Evolutionary conservation across 2,329 filamentous ascomycete genomes (phyloP).

Genomic region (Didymella arachidicola): DNA sequence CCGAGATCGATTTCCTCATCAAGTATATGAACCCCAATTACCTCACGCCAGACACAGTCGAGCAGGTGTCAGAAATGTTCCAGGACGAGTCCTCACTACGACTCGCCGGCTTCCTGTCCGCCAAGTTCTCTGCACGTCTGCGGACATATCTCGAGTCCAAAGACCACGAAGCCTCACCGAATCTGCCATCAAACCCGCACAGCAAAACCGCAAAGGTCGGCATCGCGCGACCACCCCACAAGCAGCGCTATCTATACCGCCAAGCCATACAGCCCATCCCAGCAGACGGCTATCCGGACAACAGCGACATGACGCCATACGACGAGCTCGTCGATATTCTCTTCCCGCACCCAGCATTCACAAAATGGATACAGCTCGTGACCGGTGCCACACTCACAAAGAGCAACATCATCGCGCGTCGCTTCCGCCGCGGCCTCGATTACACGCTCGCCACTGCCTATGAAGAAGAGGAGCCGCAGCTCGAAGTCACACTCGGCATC

Average conservation of each 20-base stretch:
- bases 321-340: conserved; percentile 82
- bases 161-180: conserved; percentile 56
- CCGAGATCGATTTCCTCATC: conserved; percentile 87
- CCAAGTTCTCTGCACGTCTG: conserved; percentile 78
- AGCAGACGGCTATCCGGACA: conserved; percentile 46
- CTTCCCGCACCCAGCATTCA: conserved; percentile 84
- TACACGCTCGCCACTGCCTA: conserved; percentile 93
- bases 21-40: conserved; percentile 91
- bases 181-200: conserved; percentile 42
- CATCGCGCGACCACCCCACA: conserved; percentile 89
- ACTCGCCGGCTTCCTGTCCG: conserved; percentile 77
- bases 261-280: conserved; percentile 58
- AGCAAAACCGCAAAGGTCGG: conserved; percentile 52
- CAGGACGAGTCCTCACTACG: conserved; percentile 83
- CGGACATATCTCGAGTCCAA: conserved; percentile 71
- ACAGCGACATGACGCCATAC: conserved; percentile 56
- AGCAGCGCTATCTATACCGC: conserved; percentile 89
- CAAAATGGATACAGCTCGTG: conserved; percentile 85
- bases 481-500: conserved; percentile 87
- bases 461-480: conserved; percentile 72
- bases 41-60: conserved; percentile 87
- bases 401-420: conserved; percentile 79
- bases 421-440: conserved; percentile 86
- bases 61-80: conserved; percentile 81
- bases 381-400: conserved; percentile 78